Evolutionary conservation across 139 green algal species (phyloP), one percentile per base, ranked within the genome.

Genomic region (Auxenochlorella pyrenoidosa): DNA sequence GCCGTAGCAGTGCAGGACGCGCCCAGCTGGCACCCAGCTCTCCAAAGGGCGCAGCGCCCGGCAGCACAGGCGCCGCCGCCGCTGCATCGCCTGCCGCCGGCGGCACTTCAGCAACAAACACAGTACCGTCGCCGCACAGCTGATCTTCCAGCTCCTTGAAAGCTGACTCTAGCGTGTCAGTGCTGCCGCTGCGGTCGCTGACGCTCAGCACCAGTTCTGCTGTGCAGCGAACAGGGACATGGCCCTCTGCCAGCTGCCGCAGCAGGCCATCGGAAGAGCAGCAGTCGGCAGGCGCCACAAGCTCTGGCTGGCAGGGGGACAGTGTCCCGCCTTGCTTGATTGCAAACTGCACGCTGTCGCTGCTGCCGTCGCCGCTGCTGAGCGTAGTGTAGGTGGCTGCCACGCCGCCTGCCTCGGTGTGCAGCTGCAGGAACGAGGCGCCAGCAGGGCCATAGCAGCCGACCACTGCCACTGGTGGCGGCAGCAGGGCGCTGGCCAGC

Each of bases 1-100:
- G 73, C 16, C 72, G 73, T 30, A 88, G 75, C 21, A 58, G 18
- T 2, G 38, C 6, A 5, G 63, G 16, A 0, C 21, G 19, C 12
- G 32, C 59, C 84, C 84, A 88, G 73, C 41, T 76, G 84, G 73
- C 84, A 22, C 84, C 84, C 84, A 88, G 84, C n/a, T 22, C 73
- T 3, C 38, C 5, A 24, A 83, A 75, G 15, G 73, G 54, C 24
- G 22, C 75, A 1, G 16, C 16, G 3, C 58, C 84, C 3, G 58
- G 65, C 21, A 10, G 54, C 19, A 41, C 26, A 13, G 32, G 24
- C 18, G 54, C 43, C 18, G 59, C 58, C 30, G 41, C 47, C 34
- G 70, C 32, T 15, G 81, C 44, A 4, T 12, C 43, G 2, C 16
- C 28, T 43, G 43, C 81, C 15, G 59, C 58, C 51, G 32, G 32